These are phyloP conservation scores for Fusarium pseudocircinatum DNA, from an alignment of 2,329 filamentous ascomycete species.

Conservation along the genomic window DNA sequence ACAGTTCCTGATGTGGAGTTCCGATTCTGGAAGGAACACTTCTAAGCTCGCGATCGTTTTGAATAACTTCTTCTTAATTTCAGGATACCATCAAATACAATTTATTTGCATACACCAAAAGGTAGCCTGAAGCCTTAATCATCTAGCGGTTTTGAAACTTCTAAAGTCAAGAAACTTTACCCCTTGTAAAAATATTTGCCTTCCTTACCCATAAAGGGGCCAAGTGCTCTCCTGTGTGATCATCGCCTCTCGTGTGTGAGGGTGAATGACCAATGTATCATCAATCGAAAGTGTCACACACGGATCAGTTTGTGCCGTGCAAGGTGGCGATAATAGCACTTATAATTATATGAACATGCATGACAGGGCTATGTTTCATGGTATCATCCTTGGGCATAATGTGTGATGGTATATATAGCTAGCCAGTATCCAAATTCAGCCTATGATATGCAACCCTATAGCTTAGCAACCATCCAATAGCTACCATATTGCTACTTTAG, in stretches of 20 bases:
- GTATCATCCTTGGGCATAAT: conserved; percentile 1
- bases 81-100: conserved; percentile 37
- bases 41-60: conserved; percentile 53
- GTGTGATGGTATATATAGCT: not conserved
- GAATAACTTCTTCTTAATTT: conserved; percentile 33
- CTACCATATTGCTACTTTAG: conserved; percentile 50
- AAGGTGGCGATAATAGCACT: not conserved
- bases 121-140: not conserved
- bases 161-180: not conserved
- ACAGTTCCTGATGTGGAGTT: conserved; percentile 85
- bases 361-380: not conserved
- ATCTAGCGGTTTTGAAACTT: not conserved
- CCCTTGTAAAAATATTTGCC: not conserved
- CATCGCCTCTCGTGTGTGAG: not conserved
- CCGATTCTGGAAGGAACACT: conserved; percentile 99
- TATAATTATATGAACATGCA: not conserved
- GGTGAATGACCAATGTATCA: not conserved
- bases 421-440: not conserved
- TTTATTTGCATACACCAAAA: conserved; percentile 3
- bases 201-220: not conserved
- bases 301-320: not conserved
- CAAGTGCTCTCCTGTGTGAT: not conserved
- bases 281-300: not conserved
- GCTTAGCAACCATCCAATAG: not conserved
- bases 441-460: not conserved